Evolutionary conservation across 2,329 filamentous ascomycete genomes (phyloP), one percentile per base, ranked within the genome.

Genomic region (Fusarium mundagurra): DNA sequence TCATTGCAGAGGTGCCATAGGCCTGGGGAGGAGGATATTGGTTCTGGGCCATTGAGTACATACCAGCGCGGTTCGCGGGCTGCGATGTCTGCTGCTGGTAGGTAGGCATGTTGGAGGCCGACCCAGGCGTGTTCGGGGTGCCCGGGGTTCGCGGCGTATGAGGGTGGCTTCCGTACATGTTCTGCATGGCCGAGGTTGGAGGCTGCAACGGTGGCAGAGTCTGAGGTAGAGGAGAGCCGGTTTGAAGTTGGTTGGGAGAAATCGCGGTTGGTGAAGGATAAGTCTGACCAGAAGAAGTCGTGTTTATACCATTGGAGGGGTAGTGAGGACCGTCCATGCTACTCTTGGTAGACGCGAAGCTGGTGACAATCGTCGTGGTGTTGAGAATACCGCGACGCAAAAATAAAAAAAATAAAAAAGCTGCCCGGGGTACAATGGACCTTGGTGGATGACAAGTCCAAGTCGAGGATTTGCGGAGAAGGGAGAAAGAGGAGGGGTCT

Each of bases 111-210:
- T 84, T 86, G 80, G 83, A 86, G 60, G 84, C 83, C 43, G 89
- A 88, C 64, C 86, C 88, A 43, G 90, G 89, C 34, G 89, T 90
- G 79, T 89, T 90, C 43, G 90, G 89, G 22, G 90, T 91, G n/a
- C 88, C 87, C 53, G 89, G 88, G 29, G 89, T 91, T 78, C 89
- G 86, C 74, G 90, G 90, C 51, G 89, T 91, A 78, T 91, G 89
- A 76, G 88, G 87, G 80, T 90, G 88, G 78, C 82, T 89, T 67
- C 87, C 87, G 83, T 91, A 91, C 66, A 84, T 76, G 61, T 82
- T 81, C 74, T 84, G 83, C 83, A 84, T 84, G 68, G 81, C 80
- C 44, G 84, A 81, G 61, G 82, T 81, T 72, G 85, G 86, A 73
- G 85, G 82, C 75, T 88, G 86, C 73, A 91, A 82, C 74, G 89